phyloP scores from a whole-genome alignment of 768 basidiomycete genomes.

The Lentinula guzmanii region DNA sequence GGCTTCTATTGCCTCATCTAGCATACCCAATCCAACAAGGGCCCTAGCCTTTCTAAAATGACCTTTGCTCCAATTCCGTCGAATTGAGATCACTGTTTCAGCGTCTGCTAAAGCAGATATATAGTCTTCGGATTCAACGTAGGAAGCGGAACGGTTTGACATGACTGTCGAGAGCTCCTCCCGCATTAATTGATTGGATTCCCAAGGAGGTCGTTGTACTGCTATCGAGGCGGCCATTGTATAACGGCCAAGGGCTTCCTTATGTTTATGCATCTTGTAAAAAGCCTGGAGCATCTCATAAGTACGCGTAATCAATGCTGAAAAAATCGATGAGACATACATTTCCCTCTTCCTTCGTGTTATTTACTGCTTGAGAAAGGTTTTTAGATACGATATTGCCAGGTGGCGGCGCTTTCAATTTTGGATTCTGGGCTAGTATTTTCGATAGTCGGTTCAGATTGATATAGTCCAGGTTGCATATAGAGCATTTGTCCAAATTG shows the following conservation, averaged over 20 bases:
- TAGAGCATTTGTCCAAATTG: slow-evolving; percentile 65
- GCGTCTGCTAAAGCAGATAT: slow-evolving; percentile 83
- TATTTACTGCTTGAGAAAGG: slow-evolving; percentile 65
- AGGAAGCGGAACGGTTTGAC: slow-evolving; percentile 89
- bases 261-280: slow-evolving; percentile 71
- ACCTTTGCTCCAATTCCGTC: slow-evolving; percentile 90
- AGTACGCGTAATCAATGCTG: not conserved
- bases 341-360: slow-evolving; percentile 93
- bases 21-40: slow-evolving; percentile 60
- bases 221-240: slow-evolving; percentile 73
- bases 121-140: slow-evolving; percentile 69
- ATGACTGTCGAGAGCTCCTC: slow-evolving; percentile 89
- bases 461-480: slow-evolving; percentile 70
- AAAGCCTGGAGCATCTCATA: slow-evolving; percentile 40
- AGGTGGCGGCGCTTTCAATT: slow-evolving; percentile 69
- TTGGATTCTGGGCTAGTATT: slow-evolving; percentile 62
- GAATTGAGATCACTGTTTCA: slow-evolving; percentile 80
- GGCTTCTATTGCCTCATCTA: slow-evolving; percentile 77
- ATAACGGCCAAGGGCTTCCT: slow-evolving; percentile 73
- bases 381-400: slow-evolving; percentile 71
- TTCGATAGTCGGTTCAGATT: slow-evolving; percentile 73
- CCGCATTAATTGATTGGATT: slow-evolving; percentile 70
- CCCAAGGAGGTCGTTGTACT: slow-evolving; percentile 83
- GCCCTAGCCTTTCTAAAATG: slow-evolving; percentile 94
- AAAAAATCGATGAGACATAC: slow-evolving; percentile 39